Percentiles rank a stretch among this genome's conserved stretches.
Conservation (phyloP, 2,329 filamentous ascomycete species). For the Aspergillus flavus region DNA sequence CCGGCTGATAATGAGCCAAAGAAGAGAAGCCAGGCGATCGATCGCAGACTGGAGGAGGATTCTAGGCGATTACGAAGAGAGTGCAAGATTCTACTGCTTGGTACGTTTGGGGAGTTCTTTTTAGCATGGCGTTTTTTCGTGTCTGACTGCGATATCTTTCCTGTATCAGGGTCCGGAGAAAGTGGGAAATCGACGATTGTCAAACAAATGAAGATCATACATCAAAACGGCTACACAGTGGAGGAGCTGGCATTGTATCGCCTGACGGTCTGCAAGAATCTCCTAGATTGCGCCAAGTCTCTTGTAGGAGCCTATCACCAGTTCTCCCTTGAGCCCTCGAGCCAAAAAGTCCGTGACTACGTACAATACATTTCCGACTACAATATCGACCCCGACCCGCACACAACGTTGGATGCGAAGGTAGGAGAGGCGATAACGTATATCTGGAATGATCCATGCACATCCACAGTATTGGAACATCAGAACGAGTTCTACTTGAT, state of each 20-base stretch:
- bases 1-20: conserved; percentile 77
- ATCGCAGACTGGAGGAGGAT: conserved; percentile 91
- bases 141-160: conserved; percentile 14
- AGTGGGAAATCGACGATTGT: conserved; percentile 99
- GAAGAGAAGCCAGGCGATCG: conserved; percentile 95
- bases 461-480: conserved; percentile 81
- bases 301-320: conserved; percentile 89
- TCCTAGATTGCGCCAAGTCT: conserved; percentile 94
- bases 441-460: conserved; percentile 87
- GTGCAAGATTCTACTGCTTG: conserved; percentile 97
- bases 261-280: conserved; percentile 96
- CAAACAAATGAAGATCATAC: conserved; percentile 99
- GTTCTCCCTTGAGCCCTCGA: conserved; percentile 80
- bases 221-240: conserved; percentile 93
- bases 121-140: neutral
- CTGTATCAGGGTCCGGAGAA: conserved; percentile 80
- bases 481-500: conserved; percentile 98
- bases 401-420: conserved; percentile 76
- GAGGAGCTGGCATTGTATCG: conserved; percentile 94
- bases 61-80: conserved; percentile 88
- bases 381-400: conserved; percentile 85
- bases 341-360: conserved; percentile 70
- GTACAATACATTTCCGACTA: conserved; percentile 84
- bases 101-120: conserved; percentile 50
- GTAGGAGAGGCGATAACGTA: conserved; percentile 82